These are phyloP conservation scores for Candida gigantensis DNA, from an alignment of 1,139 yeast genomes.

Conservation along the genomic window DNA sequence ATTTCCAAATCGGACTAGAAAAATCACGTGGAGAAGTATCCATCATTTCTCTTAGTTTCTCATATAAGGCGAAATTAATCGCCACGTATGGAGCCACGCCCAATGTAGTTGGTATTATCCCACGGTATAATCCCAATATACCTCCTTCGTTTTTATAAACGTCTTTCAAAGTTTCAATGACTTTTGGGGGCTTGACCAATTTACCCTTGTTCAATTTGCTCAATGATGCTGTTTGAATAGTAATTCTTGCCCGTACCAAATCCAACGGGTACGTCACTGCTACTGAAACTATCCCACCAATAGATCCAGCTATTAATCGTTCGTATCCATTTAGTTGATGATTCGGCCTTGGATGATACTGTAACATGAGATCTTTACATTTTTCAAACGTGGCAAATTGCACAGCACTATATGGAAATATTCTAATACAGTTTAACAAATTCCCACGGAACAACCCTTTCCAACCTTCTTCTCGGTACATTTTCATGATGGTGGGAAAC, in stretches of 20 bases:
- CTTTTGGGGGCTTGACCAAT: slow-evolving; percentile 62
- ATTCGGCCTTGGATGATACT: slow-evolving; percentile 21
- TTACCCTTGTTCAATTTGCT: slow-evolving; percentile 50
- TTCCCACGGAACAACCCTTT: slow-evolving; percentile 89
- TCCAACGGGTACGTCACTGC: slow-evolving; percentile 89
- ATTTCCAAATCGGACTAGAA: slow-evolving; percentile 55
- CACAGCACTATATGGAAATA: slow-evolving; percentile 92
- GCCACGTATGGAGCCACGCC: slow-evolving; percentile 98
- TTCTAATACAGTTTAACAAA: slow-evolving; percentile 83
- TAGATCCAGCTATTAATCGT: slow-evolving; percentile 73
- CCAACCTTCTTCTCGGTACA: slow-evolving; percentile 90
- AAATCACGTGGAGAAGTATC: slow-evolving; percentile 34
- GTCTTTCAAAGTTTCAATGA: slow-evolving; percentile 53
- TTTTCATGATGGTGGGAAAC: slow-evolving; percentile 68
- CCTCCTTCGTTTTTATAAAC: slow-evolving; percentile 85
- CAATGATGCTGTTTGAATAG: slow-evolving; percentile 84
- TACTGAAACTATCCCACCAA: slow-evolving; percentile 82
- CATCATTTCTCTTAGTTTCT: slow-evolving; percentile 66
- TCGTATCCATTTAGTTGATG: slow-evolving; percentile 48
- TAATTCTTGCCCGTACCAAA: slow-evolving; percentile 82
- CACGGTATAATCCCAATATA: slow-evolving; percentile 72
- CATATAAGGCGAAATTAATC: slow-evolving; percentile 87
- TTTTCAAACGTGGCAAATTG: slow-evolving; percentile 87
- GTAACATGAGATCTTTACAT: slow-evolving; percentile 52
- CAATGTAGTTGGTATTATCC: slow-evolving; percentile 81